Base-by-base conservation (phyloP, 2,329 filamentous ascomycete genomes). In the Cordyceps militaris region DNA sequence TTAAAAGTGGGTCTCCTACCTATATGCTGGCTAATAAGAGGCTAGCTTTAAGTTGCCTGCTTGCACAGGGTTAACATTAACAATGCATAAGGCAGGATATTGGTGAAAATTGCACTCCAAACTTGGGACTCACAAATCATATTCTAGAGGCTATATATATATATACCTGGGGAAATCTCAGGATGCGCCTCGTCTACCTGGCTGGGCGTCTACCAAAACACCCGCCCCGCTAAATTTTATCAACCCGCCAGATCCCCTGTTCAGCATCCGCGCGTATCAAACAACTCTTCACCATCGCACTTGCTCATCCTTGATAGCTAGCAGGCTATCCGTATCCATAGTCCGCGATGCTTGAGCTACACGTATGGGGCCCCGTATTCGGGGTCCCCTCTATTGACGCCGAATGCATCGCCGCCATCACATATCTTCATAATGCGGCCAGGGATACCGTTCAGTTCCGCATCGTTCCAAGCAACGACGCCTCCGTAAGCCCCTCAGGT, bases 331-430 rank as follows among this genome's bases (percentile, higher is more conserved):
- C 43, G 21, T 14, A 19, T 3, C 19, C 13, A 4, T 13, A 46
- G 23, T 43, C 16, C 32, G 30, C 32, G n/a, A 74, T 74, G 72
- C 62, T 74, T 51, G 83, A 93, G 74, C 82, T 99, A 60, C 88
- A 96, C 73, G 82, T 96, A 67, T 96, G 92, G 87, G 92, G 92
- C 51, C 86, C 91, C 56, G 92, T 89, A 42, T 96, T 96, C 71
- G 86, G 85, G 42, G 82, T 97, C 46, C 87, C 93, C 14, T 97
- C 94, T 44, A 88, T 97, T 66, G 92, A 97, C 67, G 79, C 93
- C 47, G 89, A 96, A 76, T 97, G 92, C 69, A 83, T 96, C 60
- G 92, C 92, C 28, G 80, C 87, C 44, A 84, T 96, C 63, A 84
- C 89, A 55, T 92, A 92, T 69, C 79, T 96, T 58, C 81, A 83